Conservation (phyloP, 352 stramenopile genomes). For the Paralagenidium karlingii region DNA sequence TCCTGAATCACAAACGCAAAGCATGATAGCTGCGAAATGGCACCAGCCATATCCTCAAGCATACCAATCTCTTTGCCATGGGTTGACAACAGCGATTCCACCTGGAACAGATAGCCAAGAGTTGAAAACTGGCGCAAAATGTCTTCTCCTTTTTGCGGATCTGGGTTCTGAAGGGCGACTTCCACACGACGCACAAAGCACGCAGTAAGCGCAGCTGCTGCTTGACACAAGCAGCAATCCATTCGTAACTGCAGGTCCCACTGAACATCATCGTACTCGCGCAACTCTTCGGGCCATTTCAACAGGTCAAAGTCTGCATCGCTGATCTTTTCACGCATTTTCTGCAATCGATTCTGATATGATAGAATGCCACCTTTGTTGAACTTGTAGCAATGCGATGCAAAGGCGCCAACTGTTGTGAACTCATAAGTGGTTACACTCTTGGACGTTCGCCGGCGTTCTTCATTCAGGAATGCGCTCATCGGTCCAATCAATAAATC, state of each 20-base stretch:
- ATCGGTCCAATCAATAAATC: constrained; percentile 72
- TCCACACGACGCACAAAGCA: constrained; percentile 82
- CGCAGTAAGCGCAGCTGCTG: constrained; percentile 51
- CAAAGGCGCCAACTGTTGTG: constrained; percentile 67
- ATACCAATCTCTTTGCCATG: constrained; percentile 95
- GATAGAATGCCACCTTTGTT: constrained; percentile 77
- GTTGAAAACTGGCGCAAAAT: constrained; percentile 73
- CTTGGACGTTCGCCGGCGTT: constrained; percentile 58
- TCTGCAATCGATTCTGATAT: constrained; percentile 63
- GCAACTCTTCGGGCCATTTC: constrained; percentile 72
- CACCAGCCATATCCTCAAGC: constrained; percentile 86
- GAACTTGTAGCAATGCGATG: constrained; percentile 81
- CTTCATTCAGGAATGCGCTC: constrained; percentile 77
- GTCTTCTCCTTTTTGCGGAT: constrained; percentile 59
- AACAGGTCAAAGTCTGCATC: constrained; percentile 53
- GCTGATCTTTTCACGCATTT: constrained; percentile 63
- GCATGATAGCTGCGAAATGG: constrained; percentile 68
- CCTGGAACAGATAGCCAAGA: constrained; percentile 79
- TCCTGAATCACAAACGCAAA: constrained; percentile 82
- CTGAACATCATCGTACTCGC: constrained; percentile 74
- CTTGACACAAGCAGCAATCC: constrained; percentile 70
- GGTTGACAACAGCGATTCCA: constrained; percentile 91
- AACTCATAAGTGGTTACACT: constrained; percentile 78
- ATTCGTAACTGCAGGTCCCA: constrained; percentile 80
- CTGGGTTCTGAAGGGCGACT: constrained; percentile 65